Conservation (phyloP, 225 moss, liverwort and hornwort species). For the Ulota crispa region DNA sequence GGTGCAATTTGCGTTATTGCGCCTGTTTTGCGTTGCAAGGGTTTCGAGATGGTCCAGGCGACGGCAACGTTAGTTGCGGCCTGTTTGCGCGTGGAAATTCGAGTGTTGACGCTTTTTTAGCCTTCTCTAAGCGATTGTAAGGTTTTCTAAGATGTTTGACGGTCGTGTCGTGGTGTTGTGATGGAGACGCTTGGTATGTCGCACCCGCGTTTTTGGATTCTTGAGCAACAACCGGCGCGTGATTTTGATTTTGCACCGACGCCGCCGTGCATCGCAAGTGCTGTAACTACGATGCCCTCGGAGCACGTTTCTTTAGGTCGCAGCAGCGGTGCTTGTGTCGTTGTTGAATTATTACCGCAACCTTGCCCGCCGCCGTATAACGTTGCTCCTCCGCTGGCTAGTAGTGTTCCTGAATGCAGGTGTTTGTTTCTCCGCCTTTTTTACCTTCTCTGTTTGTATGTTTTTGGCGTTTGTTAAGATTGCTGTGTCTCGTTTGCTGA, state of each 20-base stretch:
- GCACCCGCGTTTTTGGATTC: slow-evolving; percentile 31
- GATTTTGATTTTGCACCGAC: not conserved
- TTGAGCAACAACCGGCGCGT: slow-evolving; percentile 28
- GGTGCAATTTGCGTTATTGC: not conserved
- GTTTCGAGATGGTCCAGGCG: not conserved
- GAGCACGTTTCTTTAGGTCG: slow-evolving; percentile 16
- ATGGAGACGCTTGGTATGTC: slow-evolving; percentile 37
- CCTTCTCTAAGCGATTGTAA: not conserved
- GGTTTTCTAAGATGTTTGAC: not conserved
- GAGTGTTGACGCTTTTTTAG: not conserved
- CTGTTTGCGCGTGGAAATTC: not conserved
- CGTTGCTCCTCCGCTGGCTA: not conserved
- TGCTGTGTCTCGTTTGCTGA: not conserved
- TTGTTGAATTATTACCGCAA: slow-evolving; percentile 18
- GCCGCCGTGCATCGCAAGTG: slow-evolving; percentile 6
- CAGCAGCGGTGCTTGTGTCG: not conserved
- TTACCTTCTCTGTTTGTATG: not conserved
- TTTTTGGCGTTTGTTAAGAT: not conserved
- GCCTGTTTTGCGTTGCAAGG: not conserved
- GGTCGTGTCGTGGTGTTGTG: not conserved
- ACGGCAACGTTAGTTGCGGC: not conserved
- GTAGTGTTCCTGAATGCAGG: slow-evolving; percentile 34
- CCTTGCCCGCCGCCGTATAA: not conserved
- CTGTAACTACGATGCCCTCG: slow-evolving; percentile 15
- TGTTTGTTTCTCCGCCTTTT: not conserved